Evolutionary conservation across 768 basidiomycete genomes (phyloP).

Genomic region (Ramaria rubella): DNA sequence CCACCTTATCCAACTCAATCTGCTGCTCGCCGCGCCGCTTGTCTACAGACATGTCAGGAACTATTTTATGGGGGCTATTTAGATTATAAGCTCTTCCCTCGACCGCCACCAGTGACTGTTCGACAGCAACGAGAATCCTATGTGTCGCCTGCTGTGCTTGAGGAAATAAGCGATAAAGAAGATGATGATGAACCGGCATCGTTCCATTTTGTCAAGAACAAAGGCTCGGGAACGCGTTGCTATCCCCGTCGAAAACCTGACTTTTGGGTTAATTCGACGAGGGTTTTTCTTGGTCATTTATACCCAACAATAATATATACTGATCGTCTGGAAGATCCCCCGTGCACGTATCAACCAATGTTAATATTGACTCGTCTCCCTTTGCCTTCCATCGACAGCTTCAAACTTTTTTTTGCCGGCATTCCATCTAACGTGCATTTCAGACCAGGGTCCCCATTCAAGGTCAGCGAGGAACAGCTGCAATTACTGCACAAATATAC

Average conservation of each 20-base stretch:
- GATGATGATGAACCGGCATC: slow-evolving; percentile 10
- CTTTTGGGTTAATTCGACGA: slow-evolving; percentile 53
- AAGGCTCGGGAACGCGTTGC: slow-evolving; percentile 38
- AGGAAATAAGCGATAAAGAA: slow-evolving; percentile 15
- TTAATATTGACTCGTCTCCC: slow-evolving; percentile 61
- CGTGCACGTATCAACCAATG: slow-evolving; percentile 46
- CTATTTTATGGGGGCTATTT: slow-evolving; percentile 46
- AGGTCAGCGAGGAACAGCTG: slow-evolving; percentile 40
- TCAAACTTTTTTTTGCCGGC: slow-evolving; percentile 57
- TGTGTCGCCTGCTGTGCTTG: slow-evolving; percentile 11
- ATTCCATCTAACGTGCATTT: slow-evolving; percentile 37
- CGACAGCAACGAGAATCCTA: slow-evolving; percentile 11
- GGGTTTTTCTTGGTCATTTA: slow-evolving; percentile 29
- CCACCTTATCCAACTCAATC: slow-evolving; percentile 38
- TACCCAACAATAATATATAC: slow-evolving; percentile 51
- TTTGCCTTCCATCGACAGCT: slow-evolving; percentile 48
- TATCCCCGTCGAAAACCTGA: slow-evolving; percentile 55
- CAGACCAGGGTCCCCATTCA: slow-evolving; percentile 42
- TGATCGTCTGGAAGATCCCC: slow-evolving; percentile 23
- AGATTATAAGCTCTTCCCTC: slow-evolving; percentile 34
- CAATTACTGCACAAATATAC: slow-evolving; percentile 55
- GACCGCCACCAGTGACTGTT: slow-evolving; percentile 35
- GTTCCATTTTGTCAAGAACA: slow-evolving; percentile 20
- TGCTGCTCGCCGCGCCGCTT: slow-evolving; percentile 54
- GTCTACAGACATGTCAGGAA: slow-evolving; percentile 47